phyloP scores from a whole-genome alignment of 768 basidiomycete genomes.

The Boletellus emodensis region DNA sequence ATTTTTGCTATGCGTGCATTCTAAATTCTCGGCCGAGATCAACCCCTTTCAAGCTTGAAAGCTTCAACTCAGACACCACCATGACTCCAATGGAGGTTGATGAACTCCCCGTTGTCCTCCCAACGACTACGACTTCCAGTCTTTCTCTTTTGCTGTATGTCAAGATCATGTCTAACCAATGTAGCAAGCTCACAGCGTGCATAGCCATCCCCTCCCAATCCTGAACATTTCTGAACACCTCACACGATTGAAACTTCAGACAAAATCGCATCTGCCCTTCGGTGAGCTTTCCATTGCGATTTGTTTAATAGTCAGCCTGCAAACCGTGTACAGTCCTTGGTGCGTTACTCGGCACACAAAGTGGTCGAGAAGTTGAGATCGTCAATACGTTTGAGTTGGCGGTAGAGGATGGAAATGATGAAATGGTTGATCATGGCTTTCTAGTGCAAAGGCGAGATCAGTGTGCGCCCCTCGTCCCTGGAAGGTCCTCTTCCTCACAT shows the following conservation, averaged over 20 bases:
- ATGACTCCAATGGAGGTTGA: conserved; percentile 74
- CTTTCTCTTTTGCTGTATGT: conserved; percentile 71
- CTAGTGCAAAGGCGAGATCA: conserved; percentile 81
- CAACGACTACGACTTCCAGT: conserved; percentile 68
- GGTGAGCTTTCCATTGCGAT: conserved; percentile 40
- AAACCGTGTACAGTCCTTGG: conserved; percentile 66
- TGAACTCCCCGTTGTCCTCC: conserved; percentile 69
- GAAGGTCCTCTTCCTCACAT: conserved; percentile 3
- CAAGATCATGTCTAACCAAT: background rate
- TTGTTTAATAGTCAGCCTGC: background rate
- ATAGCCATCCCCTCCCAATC: conserved; percentile 92
- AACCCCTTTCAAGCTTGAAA: conserved; percentile 1
- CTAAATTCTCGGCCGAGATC: background rate
- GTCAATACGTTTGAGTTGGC: conserved; percentile 95
- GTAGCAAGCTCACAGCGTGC: conserved; percentile 10
- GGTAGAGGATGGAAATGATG: conserved; percentile 47
- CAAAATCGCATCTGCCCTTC: conserved; percentile 55
- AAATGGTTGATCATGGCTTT: conserved; percentile 75
- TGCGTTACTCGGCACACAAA: conserved; percentile 90
- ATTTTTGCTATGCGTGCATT: conserved; percentile 12
- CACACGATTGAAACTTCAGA: conserved; percentile 79
- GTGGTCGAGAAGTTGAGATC: conserved; percentile 93
- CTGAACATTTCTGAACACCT: conserved; percentile 96
- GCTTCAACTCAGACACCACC: conserved; percentile 4
- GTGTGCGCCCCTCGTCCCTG: conserved; percentile 46